Evolutionary conservation across 2,329 filamentous ascomycete species (phyloP), one percentile per base, ranked within the genome.

Genomic region (Gaeumannomyces tritici): DNA sequence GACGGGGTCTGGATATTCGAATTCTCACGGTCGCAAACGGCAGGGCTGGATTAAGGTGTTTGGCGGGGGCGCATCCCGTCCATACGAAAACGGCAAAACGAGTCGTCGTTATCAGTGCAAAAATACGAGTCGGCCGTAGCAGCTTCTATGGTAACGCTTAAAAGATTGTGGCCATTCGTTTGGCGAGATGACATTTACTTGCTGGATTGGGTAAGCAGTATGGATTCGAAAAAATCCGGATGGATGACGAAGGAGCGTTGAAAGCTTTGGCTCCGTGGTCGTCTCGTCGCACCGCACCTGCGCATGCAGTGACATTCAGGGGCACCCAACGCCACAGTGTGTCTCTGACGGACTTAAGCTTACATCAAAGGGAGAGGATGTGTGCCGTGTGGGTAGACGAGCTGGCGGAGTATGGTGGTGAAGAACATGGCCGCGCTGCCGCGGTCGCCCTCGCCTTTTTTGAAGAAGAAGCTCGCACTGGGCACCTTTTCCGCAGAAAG

Each of bases 321-420:
- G 31, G 31, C 31, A 31, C 31, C 31, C 31, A 31, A 31, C 7
- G 31, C 31, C 7, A 31, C 31, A 11, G 8, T 18, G 33, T 18
- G 12, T 5, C 13, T 35, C 8, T 2, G 31, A 31, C 12, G 31
- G 31, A 11, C 31, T 42, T 18, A 42, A 42, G 35, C 42, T 51
- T 51, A n/a, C 42, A 15, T 24, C 35, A 42, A n/a, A n/a, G n/a
- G n/a, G n/a, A n/a, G n/a, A n/a, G n/a, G n/a, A n/a, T n/a, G n/a
- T n/a, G n/a, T n/a, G n/a, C n/a, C n/a, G n/a, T n/a, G n/a, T n/a
- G n/a, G 65, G 0, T 27, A 51, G 1, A 69, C 66, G 2, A 80
- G 66, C 54, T 78, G 69, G 12, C 63, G 62, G 8, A 74, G 72
- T 33, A 81, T 67, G 0, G 77, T 80, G 0, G 75, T 69, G n/a